A percentile compares a stretch with the other conserved stretches of the same genome.
Conservation (phyloP, 2,329 filamentous ascomycete genomes). For the Fusarium sp. region DNA sequence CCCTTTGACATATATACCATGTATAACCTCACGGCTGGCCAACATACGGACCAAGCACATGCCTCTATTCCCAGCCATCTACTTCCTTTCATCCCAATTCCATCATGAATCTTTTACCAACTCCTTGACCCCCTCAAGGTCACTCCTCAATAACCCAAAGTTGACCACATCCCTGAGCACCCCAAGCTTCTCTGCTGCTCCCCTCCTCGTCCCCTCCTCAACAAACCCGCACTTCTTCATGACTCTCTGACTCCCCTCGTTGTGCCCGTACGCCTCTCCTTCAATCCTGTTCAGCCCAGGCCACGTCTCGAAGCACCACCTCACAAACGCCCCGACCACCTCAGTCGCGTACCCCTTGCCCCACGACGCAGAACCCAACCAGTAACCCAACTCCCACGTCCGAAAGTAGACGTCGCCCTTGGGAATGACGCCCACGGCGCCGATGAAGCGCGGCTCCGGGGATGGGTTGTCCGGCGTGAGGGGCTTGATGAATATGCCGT, state of each 20-base stretch:
- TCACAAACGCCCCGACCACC: constrained; percentile 49
- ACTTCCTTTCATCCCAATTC: neutral
- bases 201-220: constrained; percentile 54
- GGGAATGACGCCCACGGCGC: constrained; percentile 52
- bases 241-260: constrained; percentile 54
- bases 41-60: neutral
- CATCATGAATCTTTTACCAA: neutral
- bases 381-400: constrained; percentile 61
- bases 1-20: neutral
- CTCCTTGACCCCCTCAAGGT: constrained; percentile 35
- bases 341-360: constrained; percentile 56
- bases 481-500: constrained; percentile 50
- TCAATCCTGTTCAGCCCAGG: constrained; percentile 54
- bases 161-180: constrained; percentile 49
- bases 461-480: constrained; percentile 41
- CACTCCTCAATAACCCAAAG: constrained; percentile 52
- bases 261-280: constrained; percentile 49
- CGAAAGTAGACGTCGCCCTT: constrained; percentile 51
- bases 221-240: constrained; percentile 54
- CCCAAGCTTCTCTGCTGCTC: constrained; percentile 54
- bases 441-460: constrained; percentile 45
- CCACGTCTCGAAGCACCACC: constrained; percentile 56
- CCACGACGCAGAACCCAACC: constrained; percentile 54
- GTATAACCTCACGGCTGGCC: neutral
- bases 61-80: neutral